Conservation (phyloP, 2,329 filamentous ascomycete genomes). For the Pseudogymnoascus sp. region DNA sequence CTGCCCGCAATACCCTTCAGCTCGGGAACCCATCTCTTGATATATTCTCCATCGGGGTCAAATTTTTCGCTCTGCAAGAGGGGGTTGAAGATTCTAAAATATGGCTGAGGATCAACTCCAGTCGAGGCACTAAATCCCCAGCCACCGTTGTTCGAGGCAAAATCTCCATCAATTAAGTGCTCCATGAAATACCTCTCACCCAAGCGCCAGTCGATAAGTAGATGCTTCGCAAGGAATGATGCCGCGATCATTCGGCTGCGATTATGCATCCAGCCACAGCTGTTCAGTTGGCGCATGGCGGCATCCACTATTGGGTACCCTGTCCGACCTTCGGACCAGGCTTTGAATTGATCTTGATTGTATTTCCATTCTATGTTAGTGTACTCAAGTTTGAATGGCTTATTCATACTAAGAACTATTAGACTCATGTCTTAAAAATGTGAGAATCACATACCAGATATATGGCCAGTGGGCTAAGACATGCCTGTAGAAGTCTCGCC, state of each 20-base stretch:
- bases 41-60: slow-evolving; percentile 70
- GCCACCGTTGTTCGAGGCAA: slow-evolving; percentile 30
- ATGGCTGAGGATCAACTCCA: slow-evolving; percentile 79
- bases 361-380: slow-evolving; percentile 79
- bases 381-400: slow-evolving; percentile 77
- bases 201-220: slow-evolving; percentile 75
- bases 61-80: slow-evolving; percentile 80
- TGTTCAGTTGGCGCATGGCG: slow-evolving; percentile 69
- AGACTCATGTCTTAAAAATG: slow-evolving; percentile 12
- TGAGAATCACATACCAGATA: slow-evolving; percentile 48
- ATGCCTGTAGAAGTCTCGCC: slow-evolving; percentile 84
- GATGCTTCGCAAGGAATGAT: slow-evolving; percentile 72
- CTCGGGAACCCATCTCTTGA: slow-evolving; percentile 76
- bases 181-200: slow-evolving; percentile 82
- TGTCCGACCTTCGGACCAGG: slow-evolving; percentile 68
- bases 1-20: slow-evolving; percentile 55
- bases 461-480: slow-evolving; percentile 82
- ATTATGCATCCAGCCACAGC: slow-evolving; percentile 75
- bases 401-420: slow-evolving; percentile 51
- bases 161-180: slow-evolving; percentile 37
- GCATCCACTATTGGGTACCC: slow-evolving; percentile 82
- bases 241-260: slow-evolving; percentile 77
- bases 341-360: slow-evolving; percentile 57
- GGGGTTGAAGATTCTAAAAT: slow-evolving; percentile 87
- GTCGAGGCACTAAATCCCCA: slow-evolving; percentile 50